Percentiles rank a stretch among this genome's conserved stretches.
These are phyloP conservation scores for Closterium sp. DNA, from an alignment of 139 green algal genomes.

Conservation along the genomic window DNA sequence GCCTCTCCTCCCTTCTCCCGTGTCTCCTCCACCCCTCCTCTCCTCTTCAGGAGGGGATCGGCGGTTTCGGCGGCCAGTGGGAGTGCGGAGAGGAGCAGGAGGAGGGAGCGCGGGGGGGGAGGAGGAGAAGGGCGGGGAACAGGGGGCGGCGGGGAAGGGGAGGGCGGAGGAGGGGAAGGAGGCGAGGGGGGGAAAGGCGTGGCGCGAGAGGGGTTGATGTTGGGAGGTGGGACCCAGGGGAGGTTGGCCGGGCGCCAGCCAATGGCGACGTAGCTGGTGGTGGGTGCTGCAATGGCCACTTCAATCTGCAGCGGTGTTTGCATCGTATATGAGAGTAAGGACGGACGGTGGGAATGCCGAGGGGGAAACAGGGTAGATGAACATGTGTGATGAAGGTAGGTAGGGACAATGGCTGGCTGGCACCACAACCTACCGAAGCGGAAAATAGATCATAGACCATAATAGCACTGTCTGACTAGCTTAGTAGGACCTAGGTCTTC, in stretches of 20 bases:
- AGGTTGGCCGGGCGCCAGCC: conserved; percentile 16
- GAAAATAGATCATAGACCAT: background rate
- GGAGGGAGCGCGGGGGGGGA: background rate
- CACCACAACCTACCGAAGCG: no score
- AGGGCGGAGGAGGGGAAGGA: background rate
- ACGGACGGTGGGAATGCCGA: background rate
- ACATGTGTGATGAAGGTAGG: conserved; percentile 4
- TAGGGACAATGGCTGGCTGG: background rate
- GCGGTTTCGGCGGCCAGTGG: background rate
- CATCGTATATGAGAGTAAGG: background rate
- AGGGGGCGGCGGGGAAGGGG: conserved; percentile 5
- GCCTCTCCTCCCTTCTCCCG: background rate
- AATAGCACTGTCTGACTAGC: no score
- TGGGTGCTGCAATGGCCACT: conserved; percentile 31
- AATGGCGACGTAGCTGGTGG: conserved; percentile 26
- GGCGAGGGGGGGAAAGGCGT: background rate
- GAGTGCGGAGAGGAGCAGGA: background rate
- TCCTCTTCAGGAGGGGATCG: background rate
- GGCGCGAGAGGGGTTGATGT: background rate
- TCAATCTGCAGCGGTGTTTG: conserved; percentile 7
- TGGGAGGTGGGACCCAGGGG: conserved; percentile 16
- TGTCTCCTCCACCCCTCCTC: background rate
- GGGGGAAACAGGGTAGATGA: background rate
- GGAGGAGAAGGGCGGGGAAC: background rate
- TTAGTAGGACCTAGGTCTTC: no score